Evolutionary conservation across 129 eudicot species (phyloP).

Genomic region (Oenanthe sinensis): DNA sequence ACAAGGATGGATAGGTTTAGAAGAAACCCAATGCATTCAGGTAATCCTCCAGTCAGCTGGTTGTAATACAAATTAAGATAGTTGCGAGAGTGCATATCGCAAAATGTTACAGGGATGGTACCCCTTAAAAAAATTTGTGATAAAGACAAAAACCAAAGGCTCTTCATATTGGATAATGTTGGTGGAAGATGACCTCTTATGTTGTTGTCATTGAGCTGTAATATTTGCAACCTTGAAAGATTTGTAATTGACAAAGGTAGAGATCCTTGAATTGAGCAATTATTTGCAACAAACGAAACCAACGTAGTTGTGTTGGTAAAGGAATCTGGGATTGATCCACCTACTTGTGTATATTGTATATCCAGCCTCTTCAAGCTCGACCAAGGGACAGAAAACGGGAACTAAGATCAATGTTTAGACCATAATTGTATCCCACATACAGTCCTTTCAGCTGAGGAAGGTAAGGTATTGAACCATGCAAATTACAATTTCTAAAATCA

Average conservation of each 20-base stretch:
- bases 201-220: constrained; percentile 8
- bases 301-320: constrained; percentile 7
- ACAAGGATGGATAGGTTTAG: not conserved
- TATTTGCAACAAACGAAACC: constrained; percentile 2
- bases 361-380: not conserved
- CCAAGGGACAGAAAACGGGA: constrained; percentile 15
- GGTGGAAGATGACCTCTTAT: constrained; percentile 12
- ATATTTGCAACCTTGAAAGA: constrained; percentile 7
- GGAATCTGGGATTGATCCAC: constrained; percentile 1
- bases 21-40: constrained; percentile 6
- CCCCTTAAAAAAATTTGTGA: not conserved
- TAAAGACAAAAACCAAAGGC: not conserved
- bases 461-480: constrained; percentile 14
- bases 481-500: constrained; percentile 3
- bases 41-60: constrained; percentile 6
- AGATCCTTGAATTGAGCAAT: constrained; percentile 11
- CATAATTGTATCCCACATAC: not conserved
- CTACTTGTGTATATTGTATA: constrained; percentile 5
- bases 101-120: constrained; percentile 9
- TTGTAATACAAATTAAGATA: not conserved
- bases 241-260: constrained; percentile 10
- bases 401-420: constrained; percentile 1
- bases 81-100: not conserved
- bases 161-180: constrained; percentile 6
- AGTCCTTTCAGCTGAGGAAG: constrained; percentile 11